Evolutionary conservation across 345 rosid genomes (phyloP), one percentile per base, ranked within the genome.

Genomic region (Populus davidiana): DNA sequence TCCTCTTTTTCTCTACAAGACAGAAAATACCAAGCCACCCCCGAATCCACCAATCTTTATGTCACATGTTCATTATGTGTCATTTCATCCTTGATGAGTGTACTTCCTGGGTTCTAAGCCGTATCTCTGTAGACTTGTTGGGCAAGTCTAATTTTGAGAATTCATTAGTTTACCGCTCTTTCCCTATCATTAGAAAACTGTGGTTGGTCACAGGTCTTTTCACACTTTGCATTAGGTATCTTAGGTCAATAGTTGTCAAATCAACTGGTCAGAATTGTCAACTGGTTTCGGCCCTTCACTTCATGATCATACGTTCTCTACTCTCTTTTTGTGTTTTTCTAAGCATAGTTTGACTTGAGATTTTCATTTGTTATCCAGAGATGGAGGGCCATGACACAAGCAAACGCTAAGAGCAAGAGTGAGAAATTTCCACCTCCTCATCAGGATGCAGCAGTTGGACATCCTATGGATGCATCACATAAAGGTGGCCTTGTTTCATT

Each of bases 341-440:
- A 49, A n/a, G 66, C 25, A 38, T 27, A 31, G 1, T 44, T 11
- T 75, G 70, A 49, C 18, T 25, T 38, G 36, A 69, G 36, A 5
- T 35, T 25, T 47, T 5, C 16, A 7, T 56, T 39, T 52, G 21
- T 14, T 38, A 62, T 70, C 18, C 81, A 82, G 85, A 82, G 85
- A 67, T 75, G 78, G 76, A 78, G 81, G 65, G 72, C 62, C 61
- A 54, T 76, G 71, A 80, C 89, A 63, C 89, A 90, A 71, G 81
- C 86, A 78, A 87, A 87, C 81, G 91, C 88, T 1, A 89, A 87
- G 86, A 91, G 97, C 88, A 95, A 88, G 86, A 95, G 99, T 52
- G 98, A 92, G 91, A 95, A 81, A 70, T 95, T 95, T 73, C 98
- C 98, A 5, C 99, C 98, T 79, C 97, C 98, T 1, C 99, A 93